These are phyloP conservation scores for Candida sanyaensis DNA, from an alignment of 1,139 yeast genomes.

Conservation along the genomic window DNA sequence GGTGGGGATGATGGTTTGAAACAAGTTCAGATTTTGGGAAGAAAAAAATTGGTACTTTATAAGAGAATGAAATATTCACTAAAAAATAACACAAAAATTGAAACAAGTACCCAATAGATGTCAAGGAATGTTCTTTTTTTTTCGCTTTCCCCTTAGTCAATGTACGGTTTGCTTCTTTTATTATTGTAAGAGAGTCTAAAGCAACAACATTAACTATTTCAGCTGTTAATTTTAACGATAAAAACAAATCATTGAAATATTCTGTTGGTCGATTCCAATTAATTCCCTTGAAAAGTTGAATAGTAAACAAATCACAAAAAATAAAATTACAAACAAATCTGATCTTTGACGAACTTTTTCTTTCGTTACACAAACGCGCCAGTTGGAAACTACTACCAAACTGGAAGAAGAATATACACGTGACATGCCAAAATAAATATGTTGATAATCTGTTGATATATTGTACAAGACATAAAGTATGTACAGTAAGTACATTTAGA, in stretches of 20 bases:
- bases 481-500: no score
- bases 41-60: background rate
- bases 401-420: background rate
- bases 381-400: no score
- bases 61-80: background rate
- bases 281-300: background rate
- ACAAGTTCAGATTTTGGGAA: background rate
- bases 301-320: background rate
- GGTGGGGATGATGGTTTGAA: background rate
- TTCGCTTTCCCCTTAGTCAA: no score
- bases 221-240: no score
- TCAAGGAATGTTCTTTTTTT: background rate
- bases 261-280: no score
- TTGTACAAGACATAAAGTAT: no score
- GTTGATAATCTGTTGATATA: no score
- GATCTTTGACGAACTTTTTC: background rate
- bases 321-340: no score
- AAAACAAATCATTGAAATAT: no score
- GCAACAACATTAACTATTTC: no score
- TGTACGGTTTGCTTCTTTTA: no score
- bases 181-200: no score
- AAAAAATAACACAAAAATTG: background rate
- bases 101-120: background rate
- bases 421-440: background rate
- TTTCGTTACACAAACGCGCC: slow-evolving; percentile 1